Evolutionary conservation across 352 stramenopile genomes (phyloP).

Genomic region (Pythium sukuiense): DNA sequence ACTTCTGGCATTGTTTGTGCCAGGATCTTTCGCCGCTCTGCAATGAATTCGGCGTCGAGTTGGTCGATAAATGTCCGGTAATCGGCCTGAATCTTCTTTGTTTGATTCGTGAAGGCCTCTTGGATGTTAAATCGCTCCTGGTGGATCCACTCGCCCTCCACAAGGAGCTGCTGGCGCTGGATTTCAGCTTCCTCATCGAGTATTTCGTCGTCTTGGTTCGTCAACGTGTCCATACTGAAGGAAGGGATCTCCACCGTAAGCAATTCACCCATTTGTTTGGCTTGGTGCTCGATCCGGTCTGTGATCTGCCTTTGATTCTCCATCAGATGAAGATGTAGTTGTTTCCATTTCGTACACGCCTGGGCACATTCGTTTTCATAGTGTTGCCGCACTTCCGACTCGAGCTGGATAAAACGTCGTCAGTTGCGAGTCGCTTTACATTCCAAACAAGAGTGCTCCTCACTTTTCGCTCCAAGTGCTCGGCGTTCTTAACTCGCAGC

Average conservation of each 20-base stretch:
- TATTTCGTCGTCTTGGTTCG: slow-evolving; percentile 1
- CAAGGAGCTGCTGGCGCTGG: slow-evolving; percentile 27
- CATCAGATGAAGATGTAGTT: slow-evolving; percentile 37
- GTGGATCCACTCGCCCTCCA: slow-evolving; percentile 49
- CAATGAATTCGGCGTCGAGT: slow-evolving; percentile 38
- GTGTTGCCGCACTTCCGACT: slow-evolving; percentile 57
- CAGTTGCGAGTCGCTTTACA: neutral
- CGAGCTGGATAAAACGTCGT: slow-evolving; percentile 31
- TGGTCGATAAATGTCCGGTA: slow-evolving; percentile 43
- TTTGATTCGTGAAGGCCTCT: slow-evolving; percentile 66
- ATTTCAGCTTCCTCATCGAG: slow-evolving; percentile 27
- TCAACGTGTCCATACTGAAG: neutral
- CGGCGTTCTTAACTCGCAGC: slow-evolving; percentile 33
- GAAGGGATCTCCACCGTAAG: neutral
- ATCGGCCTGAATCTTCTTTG: slow-evolving; percentile 50
- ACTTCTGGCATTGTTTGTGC: neutral
- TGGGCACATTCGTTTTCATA: slow-evolving; percentile 55
- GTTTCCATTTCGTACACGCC: slow-evolving; percentile 52
- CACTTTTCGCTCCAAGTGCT: slow-evolving; percentile 61
- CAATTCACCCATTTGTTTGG: slow-evolving; percentile 23
- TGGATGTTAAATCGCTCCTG: slow-evolving; percentile 74
- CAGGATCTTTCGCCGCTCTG: slow-evolving; percentile 40
- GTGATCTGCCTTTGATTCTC: slow-evolving; percentile 27
- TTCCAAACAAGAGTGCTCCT: neutral
- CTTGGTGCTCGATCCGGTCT: slow-evolving; percentile 36